Evolutionary conservation across 345 rosid species (phyloP), one percentile per base, ranked within the genome.

Genomic region (Arabis hirsuta): DNA sequence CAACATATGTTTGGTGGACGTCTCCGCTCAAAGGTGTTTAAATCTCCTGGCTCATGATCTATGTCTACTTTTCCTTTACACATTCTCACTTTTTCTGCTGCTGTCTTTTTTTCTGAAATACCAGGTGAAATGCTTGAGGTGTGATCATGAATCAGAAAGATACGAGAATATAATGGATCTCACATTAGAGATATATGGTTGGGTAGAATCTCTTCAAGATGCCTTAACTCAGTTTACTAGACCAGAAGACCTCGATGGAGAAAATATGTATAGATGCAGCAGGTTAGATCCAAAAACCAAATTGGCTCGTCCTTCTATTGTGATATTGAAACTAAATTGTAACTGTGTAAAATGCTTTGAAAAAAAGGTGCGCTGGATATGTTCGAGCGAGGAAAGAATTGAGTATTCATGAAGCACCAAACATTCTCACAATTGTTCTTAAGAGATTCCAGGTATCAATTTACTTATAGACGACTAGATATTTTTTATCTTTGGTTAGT

Each of bases 191-290:
- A 90, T 90, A 80, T 84, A 78, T 9, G 93, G 96, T 43, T 85
- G 91, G 90, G 96, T 90, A 44, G 87, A 84, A 76, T 88, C 96
- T 59, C 73, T 90, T 78, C 85, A 88, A 82, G 91, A 90, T 78
- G 96, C 93, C 44, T 61, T 90, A 36, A 86, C 90, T 77, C 93
- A 90, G 74, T 90, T 90, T 78, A 90, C 96, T 52, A 85, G 83
- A 45, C 82, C 88, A 12, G 93, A 90, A 82, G 90, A 90, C 69
- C 83, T 90, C 63, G 96, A 90, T 63, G 96, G 96, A 66, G 96
- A 90, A 71, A 90, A 90, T 77, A 90, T 88, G 96, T 90, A 88
- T 62, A 78, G 91, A 88, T 90, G 96, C 80, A 88, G 85, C 85
- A 90, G 93, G 96, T 90, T 42, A 54, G 80, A 66, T 72, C 43